These are phyloP conservation scores for Colletotrichum sp. DNA, from an alignment of 2,329 filamentous ascomycete genomes.

Conservation along the genomic window DNA sequence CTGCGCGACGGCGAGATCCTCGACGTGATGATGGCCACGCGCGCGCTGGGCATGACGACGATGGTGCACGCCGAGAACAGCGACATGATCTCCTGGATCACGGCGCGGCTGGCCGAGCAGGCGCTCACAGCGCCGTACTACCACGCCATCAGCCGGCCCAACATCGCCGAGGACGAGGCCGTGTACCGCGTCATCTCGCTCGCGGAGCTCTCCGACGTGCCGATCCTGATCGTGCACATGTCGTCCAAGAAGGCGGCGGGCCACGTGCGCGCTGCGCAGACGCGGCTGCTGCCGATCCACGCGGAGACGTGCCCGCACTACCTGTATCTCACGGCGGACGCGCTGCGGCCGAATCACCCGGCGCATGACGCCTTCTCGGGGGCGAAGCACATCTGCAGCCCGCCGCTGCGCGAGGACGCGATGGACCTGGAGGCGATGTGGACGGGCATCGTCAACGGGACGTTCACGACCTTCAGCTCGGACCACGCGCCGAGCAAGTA, in stretches of 20 bases:
- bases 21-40: slow-evolving; percentile 53
- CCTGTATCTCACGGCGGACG: slow-evolving; percentile 55
- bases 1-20: slow-evolving; percentile 55
- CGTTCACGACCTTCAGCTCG: slow-evolving; percentile 55
- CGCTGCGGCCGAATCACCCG: slow-evolving; percentile 34
- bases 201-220: slow-evolving; percentile 52
- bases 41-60: slow-evolving; percentile 34
- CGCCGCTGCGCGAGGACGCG: slow-evolving; percentile 49
- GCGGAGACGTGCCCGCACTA: slow-evolving; percentile 64
- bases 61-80: slow-evolving; percentile 63
- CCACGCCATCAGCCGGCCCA: slow-evolving; percentile 53
- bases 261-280: slow-evolving; percentile 48
- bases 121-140: slow-evolving; percentile 55
- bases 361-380: slow-evolving; percentile 58
- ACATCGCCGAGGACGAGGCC: slow-evolving; percentile 55
- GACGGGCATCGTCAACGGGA: slow-evolving; percentile 54
- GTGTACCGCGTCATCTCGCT: slow-evolving; percentile 58
- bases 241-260: slow-evolving; percentile 49
- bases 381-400: slow-evolving; percentile 60
- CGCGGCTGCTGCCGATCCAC: slow-evolving; percentile 50
- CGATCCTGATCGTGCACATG: slow-evolving; percentile 60
- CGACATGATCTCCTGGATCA: slow-evolving; percentile 59
- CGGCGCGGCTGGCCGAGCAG: slow-evolving; percentile 53
- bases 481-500: slow-evolving; percentile 55
- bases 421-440: slow-evolving; percentile 56